Conservation (phyloP, 805 yeast genomes). For the Saturnispora kantuleensis region DNA sequence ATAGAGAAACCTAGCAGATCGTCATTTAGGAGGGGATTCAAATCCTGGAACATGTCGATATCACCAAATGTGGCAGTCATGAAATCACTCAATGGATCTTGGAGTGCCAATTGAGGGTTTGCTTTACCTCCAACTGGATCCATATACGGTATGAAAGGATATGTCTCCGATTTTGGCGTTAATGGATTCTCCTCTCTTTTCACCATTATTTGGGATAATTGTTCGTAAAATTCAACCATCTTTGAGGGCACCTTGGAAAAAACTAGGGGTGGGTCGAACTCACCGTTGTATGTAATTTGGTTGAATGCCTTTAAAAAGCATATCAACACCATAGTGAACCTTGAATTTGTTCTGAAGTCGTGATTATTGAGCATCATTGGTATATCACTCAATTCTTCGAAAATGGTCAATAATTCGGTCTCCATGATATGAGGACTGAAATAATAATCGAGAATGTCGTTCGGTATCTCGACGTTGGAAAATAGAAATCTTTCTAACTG, state of each 20-base stretch:
- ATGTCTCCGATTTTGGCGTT: too few species aligned
- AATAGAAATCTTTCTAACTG: neutral
- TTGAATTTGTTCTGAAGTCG: slow-evolving; percentile 1
- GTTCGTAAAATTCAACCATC: slow-evolving; percentile 1
- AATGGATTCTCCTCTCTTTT: too few species aligned
- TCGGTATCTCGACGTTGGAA: neutral
- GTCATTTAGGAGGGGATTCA: neutral
- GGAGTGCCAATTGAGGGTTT: neutral
- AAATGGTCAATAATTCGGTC: neutral
- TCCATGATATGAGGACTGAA: slow-evolving; percentile 3
- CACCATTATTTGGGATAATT: too few species aligned
- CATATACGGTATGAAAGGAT: too few species aligned
- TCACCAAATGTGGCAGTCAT: slow-evolving; percentile 1
- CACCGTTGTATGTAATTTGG: neutral
- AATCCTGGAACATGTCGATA: slow-evolving; percentile 3
- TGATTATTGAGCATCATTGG: slow-evolving; percentile 2
- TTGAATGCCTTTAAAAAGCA: slow-evolving; percentile 1
- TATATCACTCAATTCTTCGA: neutral
- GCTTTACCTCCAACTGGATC: too few species aligned
- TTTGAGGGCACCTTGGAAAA: neutral
- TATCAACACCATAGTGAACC: neutral
- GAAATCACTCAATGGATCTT: neutral
- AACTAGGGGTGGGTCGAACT: neutral
- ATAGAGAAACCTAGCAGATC: neutral
- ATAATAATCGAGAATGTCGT: neutral